Evolutionary conservation across 495 filamentous ascomycete genomes (phyloP).

Genomic region (Cladorrhinum samala): DNA sequence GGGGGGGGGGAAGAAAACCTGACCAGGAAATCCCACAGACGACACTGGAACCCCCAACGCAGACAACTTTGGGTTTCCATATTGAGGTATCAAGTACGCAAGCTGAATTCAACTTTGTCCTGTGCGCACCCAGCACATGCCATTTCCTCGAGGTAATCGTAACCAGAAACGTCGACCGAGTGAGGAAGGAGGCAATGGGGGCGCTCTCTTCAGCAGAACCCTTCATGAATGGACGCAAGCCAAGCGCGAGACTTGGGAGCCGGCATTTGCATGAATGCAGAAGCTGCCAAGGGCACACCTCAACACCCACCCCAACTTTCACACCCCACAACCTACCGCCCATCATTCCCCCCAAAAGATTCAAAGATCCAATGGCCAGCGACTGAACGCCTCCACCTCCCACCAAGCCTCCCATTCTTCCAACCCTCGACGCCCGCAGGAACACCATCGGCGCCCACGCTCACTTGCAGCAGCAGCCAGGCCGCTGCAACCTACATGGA

Average conservation of each 20-base stretch:
- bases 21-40: too few species aligned
- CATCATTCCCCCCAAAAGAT: neutral
- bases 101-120: neutral
- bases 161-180: constrained; percentile 5
- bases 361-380: neutral
- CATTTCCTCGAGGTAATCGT: neutral
- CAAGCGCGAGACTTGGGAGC: neutral
- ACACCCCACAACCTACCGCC: neutral
- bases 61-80: too few species aligned
- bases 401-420: neutral
- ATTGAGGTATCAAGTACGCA: constrained; percentile 2
- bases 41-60: too few species aligned
- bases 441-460: neutral
- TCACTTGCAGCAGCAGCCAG: neutral
- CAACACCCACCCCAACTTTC: neutral
- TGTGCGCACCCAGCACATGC: too few species aligned
- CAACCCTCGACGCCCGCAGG: neutral
- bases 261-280: neutral
- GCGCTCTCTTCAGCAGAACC: neutral
- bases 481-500: constrained; percentile 2
- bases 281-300: neutral
- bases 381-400: neutral
- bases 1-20: neutral
- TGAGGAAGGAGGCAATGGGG: constrained; percentile 11
- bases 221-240: neutral